Conservation (phyloP, 73 alveolate species). For the Strombidium stylifer region DNA sequence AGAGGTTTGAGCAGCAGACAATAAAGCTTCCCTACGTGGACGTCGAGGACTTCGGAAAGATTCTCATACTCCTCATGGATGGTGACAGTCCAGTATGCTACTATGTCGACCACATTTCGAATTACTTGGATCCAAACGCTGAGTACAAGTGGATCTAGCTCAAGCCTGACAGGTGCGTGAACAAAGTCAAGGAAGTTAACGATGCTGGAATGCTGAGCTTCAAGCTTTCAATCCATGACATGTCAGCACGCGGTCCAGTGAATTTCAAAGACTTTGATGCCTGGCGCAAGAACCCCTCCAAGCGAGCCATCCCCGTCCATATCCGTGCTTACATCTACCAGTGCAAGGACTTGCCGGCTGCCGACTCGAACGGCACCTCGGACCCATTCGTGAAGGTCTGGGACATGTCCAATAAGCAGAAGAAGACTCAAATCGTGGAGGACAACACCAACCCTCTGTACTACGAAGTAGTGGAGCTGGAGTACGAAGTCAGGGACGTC, state of each 20-base stretch:
- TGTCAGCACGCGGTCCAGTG: not conserved
- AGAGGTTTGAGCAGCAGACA: conserved; percentile 2
- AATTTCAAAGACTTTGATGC: conserved; percentile 16
- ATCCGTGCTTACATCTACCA: conserved; percentile 66
- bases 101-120: conserved; percentile 1
- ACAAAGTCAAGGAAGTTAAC: conserved; percentile 10
- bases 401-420: conserved; percentile 34
- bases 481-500: conserved; percentile 26
- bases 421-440: conserved; percentile 39
- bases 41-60: conserved; percentile 9
- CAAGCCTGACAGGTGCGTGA: conserved; percentile 42
- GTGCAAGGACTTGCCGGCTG: conserved; percentile 80
- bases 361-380: conserved; percentile 77
- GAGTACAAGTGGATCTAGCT: conserved; percentile 37
- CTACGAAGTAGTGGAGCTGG: conserved; percentile 44
- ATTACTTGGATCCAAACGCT: conserved; percentile 32
- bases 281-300: conserved; percentile 29
- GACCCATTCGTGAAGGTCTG: conserved; percentile 77
- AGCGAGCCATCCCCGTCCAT: not conserved
- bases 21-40: conserved; percentile 1
- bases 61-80: conserved; percentile 29
- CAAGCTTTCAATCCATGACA: conserved; percentile 30
- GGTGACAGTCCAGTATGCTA: conserved; percentile 38
- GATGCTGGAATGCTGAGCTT: conserved; percentile 53
- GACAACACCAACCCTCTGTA: conserved; percentile 73